Evolutionary conservation across 2,329 filamentous ascomycete genomes (phyloP), one percentile per base, ranked within the genome.

Genomic region (Alternaria alternata): DNA sequence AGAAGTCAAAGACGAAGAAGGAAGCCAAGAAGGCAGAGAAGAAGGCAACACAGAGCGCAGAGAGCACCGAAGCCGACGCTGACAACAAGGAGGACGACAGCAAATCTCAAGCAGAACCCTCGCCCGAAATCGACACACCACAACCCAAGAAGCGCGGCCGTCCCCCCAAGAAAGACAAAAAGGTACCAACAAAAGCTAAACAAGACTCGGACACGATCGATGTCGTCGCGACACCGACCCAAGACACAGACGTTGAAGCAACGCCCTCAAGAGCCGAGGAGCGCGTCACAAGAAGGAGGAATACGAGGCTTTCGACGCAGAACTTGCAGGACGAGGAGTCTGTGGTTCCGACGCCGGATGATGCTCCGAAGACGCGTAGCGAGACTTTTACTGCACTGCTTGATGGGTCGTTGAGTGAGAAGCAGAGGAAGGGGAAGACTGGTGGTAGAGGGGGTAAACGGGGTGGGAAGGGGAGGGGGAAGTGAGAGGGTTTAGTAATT

Each of bases 331-430:
- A 46, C 18, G 48, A 54, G 32, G 59, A 51, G 22, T 16, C 28
- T 14, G 26, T 52, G 7, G 24, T 41, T 6, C 57, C 60, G 7
- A 52, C 51, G 16, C 51, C 63, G 12, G 46, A 59, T 5, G 28
- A 48, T 1, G 68, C 65, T 14, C 64, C 71, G 14, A 68, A 68
- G 48, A 68, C 71, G 5, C 67, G 64, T 8, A 71, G 67, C 43
- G 69, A 72, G 59, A 69, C 67, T 2, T 74, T 74, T 49, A 67
- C 63, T 12, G 67, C 66, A 32, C 51, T 73, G 16, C 54, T 72
- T 18, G 57, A 68, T 24, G 71, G 67, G 4, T 63, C 62, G 55
- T n/a, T 60, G 47, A 26, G 47, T 28, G 53, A 60, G 22, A 60
- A 63, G 61, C 54, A 61, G 47, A 61, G 48, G 49, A 67, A 66